Conservation (phyloP, 1,284 basidiomycete genomes). For the Marasmius oreades region DNA sequence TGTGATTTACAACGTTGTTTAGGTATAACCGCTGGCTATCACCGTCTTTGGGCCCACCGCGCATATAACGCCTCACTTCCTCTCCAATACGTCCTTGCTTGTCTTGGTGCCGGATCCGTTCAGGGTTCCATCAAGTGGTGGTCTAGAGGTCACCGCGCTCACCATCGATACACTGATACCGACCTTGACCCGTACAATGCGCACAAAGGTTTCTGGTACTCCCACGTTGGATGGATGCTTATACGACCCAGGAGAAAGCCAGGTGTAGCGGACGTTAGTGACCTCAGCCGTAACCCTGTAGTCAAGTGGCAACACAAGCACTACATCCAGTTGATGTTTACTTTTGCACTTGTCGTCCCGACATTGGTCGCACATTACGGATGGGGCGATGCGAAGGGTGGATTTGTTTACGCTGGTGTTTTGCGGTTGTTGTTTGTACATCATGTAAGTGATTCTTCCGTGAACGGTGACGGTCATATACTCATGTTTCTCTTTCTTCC, state of each 20-base stretch:
- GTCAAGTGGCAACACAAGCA: constrained; percentile 86
- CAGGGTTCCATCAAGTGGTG: constrained; percentile 95
- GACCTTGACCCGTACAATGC: constrained; percentile 94
- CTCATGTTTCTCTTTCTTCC: background rate
- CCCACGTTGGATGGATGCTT: constrained; percentile 93
- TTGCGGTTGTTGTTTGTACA: constrained; percentile 84
- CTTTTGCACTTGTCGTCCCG: constrained; percentile 75
- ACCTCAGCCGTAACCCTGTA: constrained; percentile 74
- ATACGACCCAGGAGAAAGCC: constrained; percentile 86
- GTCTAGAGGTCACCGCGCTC: constrained; percentile 91
- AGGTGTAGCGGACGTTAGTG: constrained; percentile 85
- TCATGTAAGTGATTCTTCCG: constrained; percentile 58
- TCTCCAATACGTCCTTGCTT: constrained; percentile 75
- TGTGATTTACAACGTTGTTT: background rate
- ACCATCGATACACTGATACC: constrained; percentile 94
- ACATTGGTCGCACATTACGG: constrained; percentile 73
- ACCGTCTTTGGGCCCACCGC: constrained; percentile 91
- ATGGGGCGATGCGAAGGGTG: constrained; percentile 86
- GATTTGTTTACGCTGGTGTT: constrained; percentile 85
- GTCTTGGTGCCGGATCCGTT: constrained; percentile 82
- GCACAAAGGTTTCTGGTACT: constrained; percentile 76
- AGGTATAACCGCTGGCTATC: constrained; percentile 81
- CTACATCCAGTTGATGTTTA: constrained; percentile 71
- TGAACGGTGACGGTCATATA: constrained; percentile 2
- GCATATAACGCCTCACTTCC: constrained; percentile 85